phyloP scores from a whole-genome alignment of 1,139 yeast genomes.

The Schizosaccharomyces versatilis region DNA sequence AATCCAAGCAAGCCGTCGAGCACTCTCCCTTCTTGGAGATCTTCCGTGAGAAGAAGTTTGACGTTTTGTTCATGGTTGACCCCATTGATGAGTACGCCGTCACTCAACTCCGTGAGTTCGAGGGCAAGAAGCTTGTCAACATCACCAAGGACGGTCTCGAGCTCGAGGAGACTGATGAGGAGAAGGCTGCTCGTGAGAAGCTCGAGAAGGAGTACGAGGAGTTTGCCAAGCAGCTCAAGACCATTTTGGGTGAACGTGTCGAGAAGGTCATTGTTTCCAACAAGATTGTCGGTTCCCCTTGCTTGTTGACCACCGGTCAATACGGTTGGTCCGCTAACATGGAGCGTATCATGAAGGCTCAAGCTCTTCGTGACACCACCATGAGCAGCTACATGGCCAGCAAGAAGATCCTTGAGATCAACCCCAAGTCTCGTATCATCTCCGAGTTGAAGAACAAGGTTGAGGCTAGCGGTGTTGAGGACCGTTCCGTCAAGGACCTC shows the following conservation, averaged over 20 bases:
- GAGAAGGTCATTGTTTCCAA: slow-evolving; percentile 98
- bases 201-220: slow-evolving; percentile 83
- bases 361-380: slow-evolving; percentile 94
- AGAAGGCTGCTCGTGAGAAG: slow-evolving; percentile 79
- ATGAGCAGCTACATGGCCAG: slow-evolving; percentile 99
- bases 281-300: slow-evolving; percentile 95
- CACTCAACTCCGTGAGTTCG: slow-evolving; percentile 97
- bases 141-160: slow-evolving; percentile 91
- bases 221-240: slow-evolving; percentile 88
- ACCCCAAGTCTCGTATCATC: slow-evolving; percentile 90
- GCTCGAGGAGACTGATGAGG: slow-evolving; percentile 96
- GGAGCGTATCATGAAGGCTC: slow-evolving; percentile 99
- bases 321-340: slow-evolving; percentile 99
- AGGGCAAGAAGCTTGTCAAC: slow-evolving; percentile 96
- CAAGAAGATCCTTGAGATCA: slow-evolving; percentile 95
- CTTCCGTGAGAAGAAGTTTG: slow-evolving; percentile 93
- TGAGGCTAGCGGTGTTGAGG: slow-evolving; percentile 90
- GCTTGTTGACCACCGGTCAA: slow-evolving; percentile 98
- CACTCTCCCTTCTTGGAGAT: slow-evolving; percentile 98
- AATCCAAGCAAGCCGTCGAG: slow-evolving; percentile 90
- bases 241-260: slow-evolving; percentile 91
- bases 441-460: slow-evolving; percentile 90
- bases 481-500: slow-evolving; percentile 94
- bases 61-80: slow-evolving; percentile 91
- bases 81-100: slow-evolving; percentile 99